Base-by-base conservation (phyloP, 225 moss, liverwort and hornwort species). In the Sphagnum contortum region DNA sequence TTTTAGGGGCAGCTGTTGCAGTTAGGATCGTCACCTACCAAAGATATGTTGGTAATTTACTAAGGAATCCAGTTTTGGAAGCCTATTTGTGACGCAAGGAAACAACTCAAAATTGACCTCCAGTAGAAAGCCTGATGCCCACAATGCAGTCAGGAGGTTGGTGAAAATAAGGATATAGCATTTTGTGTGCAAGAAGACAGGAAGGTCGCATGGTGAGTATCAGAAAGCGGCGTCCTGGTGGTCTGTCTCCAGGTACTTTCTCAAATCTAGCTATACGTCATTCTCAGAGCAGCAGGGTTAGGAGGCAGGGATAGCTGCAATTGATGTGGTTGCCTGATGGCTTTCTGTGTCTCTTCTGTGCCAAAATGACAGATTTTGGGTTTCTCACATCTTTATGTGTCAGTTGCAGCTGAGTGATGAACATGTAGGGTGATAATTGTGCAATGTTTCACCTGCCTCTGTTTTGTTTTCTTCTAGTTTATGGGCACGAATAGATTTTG, bases 151-250 rank as follows among this genome's bases (percentile, higher is more conserved):
- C 12, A 57, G 5, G 9, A 11, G 5, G n/a, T 5, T 12, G 57
- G 9, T 57, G 57, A n/a, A 11, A n/a, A 57, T 12, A 14, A 2
- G 44, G 48, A 62, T 6, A 10, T 10, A 62, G 47, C 10, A 62
- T 9, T 3, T 4, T 44, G 45, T 47, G 47, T 47, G 62, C 47
- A 62, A 45, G 12, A 51, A 46, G 49, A 46, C 60, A 61, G 64
- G 69, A 50, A 60, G 57, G 59, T 61, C 76, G 64, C 63, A 79
- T 83, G 83, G 83, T 83, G 52, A 83, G 83, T 61, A 83, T 83
- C 71, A 79, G 83, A 71, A 83, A 79, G 79, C 83, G 83, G 61
- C 83, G 83, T 45, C 79, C 66, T 50, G 71, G 76, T 64, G 76
- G 79, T 62, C 69, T 69, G 4, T 79, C 76, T 67, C 79, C 76